A percentile compares a stretch with the other conserved stretches of the same genome.
phyloP scores from a whole-genome alignment of 371 early-diverging fungal genomes.

The Mortierella polycephala region DNA sequence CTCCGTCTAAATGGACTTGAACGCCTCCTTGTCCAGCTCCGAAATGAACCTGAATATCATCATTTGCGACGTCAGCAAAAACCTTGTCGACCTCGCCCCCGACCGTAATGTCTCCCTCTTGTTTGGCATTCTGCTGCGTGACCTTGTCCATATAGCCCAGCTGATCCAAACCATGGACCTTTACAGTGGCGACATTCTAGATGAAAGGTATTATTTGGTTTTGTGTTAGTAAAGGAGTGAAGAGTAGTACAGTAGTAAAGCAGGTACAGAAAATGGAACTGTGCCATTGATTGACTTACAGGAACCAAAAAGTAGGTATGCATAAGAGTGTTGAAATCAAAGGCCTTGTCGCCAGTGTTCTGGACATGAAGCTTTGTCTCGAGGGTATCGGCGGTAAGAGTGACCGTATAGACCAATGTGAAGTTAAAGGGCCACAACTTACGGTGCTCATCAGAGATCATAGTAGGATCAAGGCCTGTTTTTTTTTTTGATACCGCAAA shows the following conservation, averaged over 20 bases:
- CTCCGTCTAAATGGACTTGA: constrained; percentile 19
- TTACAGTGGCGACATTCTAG: constrained; percentile 70
- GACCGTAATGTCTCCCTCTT: constrained; percentile 80
- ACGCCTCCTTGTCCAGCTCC: constrained; percentile 22
- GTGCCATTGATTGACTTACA: constrained; percentile 58
- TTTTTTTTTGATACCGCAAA: neutral
- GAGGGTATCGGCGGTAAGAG: constrained; percentile 74
- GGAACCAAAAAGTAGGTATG: constrained; percentile 91
- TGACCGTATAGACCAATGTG: constrained; percentile 81
- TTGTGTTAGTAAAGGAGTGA: too few relatives aligned
- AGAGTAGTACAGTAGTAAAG: neutral
- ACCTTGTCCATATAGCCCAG: constrained; percentile 83
- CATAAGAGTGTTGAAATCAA: constrained; percentile 86
- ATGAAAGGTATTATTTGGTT: too few relatives aligned
- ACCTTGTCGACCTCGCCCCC: constrained; percentile 63
- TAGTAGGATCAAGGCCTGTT: constrained; percentile 67
- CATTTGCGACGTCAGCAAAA: constrained; percentile 56
- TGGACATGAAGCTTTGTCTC: constrained; percentile 73
- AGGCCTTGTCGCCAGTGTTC: constrained; percentile 77
- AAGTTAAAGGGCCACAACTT: constrained; percentile 81
- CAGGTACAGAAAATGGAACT: neutral
- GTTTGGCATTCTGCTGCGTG: constrained; percentile 74
- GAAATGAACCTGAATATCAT: constrained; percentile 61
- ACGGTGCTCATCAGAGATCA: constrained; percentile 66
- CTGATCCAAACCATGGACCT: constrained; percentile 71